Evolutionary conservation across 768 basidiomycete species (phyloP).

Genomic region (Leccinum obscurum): DNA sequence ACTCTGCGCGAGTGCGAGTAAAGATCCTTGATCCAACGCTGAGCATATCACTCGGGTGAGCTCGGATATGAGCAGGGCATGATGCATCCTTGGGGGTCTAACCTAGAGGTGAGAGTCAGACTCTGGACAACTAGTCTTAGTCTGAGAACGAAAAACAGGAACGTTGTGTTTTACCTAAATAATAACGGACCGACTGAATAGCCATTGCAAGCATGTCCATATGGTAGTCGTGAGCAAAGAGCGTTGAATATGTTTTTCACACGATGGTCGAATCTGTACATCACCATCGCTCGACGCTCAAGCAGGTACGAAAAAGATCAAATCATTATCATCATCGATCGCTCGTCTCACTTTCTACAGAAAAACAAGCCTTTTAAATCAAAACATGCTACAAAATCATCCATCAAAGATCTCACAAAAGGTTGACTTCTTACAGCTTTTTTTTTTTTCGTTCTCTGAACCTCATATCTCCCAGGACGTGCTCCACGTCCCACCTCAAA

Average conservation of each 20-base stretch:
- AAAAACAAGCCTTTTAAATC: constrained; percentile 94
- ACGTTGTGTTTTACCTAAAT: no score
- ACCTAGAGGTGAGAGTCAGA: no score
- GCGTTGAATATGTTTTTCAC: background rate
- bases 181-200: no score
- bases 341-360: constrained; percentile 37
- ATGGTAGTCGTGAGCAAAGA: no score
- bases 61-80: constrained; percentile 27
- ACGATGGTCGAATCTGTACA: constrained; percentile 35
- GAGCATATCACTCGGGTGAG: constrained; percentile 20
- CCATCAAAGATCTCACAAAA: constrained; percentile 82
- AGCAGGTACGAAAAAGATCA: constrained; percentile 56
- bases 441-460: background rate
- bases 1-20: constrained; percentile 25
- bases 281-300: constrained; percentile 81
- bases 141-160: no score
- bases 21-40: constrained; percentile 11
- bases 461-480: constrained; percentile 45
- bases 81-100: constrained; percentile 18
- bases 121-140: no score
- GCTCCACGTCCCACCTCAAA: constrained; percentile 57
- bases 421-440: constrained; percentile 42
- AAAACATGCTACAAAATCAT: constrained; percentile 82
- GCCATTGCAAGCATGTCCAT: no score
- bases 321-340: background rate